Conservation (phyloP, 495 filamentous ascomycete genomes). For the Pyrenula massariospora region DNA sequence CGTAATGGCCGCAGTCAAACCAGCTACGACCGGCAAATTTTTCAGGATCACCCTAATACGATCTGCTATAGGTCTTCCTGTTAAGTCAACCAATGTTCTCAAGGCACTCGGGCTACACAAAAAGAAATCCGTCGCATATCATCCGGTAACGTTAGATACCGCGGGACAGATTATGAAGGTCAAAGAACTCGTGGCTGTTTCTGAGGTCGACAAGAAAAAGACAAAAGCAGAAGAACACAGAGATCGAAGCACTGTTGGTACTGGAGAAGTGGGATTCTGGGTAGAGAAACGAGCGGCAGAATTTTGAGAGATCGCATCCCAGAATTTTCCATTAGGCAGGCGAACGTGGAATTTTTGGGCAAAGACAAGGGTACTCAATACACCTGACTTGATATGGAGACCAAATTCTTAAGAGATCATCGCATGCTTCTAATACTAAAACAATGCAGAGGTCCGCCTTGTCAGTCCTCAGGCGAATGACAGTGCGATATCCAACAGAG, state of each 20-base stretch:
- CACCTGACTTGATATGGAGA: too few relatives aligned
- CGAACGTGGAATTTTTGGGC: too few relatives aligned
- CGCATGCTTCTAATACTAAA: too few relatives aligned
- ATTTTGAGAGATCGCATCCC: too few relatives aligned
- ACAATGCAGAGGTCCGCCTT: too few relatives aligned
- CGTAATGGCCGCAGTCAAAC: not conserved
- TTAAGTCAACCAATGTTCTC: constrained; percentile 71
- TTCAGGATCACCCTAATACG: constrained; percentile 71
- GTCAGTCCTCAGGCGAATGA: too few relatives aligned
- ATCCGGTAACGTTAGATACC: constrained; percentile 68
- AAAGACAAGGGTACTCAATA: too few relatives aligned
- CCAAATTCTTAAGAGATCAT: too few relatives aligned
- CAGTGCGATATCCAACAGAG: too few relatives aligned
- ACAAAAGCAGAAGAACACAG: constrained; percentile 62
- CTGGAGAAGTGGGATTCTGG: constrained; percentile 76
- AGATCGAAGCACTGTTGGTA: constrained; percentile 32
- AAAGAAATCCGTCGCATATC: constrained; percentile 82
- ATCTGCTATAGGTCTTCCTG: constrained; percentile 82
- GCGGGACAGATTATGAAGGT: constrained; percentile 97
- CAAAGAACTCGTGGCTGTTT: constrained; percentile 84
- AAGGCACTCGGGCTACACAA: constrained; percentile 80
- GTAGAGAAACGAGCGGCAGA: constrained; percentile 53
- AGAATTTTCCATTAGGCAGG: too few relatives aligned
- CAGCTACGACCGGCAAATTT: not conserved
- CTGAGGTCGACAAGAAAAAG: constrained; percentile 64